phyloP scores from a whole-genome alignment of 2,329 filamentous ascomycete species.

The Aspergillus japonicus region DNA sequence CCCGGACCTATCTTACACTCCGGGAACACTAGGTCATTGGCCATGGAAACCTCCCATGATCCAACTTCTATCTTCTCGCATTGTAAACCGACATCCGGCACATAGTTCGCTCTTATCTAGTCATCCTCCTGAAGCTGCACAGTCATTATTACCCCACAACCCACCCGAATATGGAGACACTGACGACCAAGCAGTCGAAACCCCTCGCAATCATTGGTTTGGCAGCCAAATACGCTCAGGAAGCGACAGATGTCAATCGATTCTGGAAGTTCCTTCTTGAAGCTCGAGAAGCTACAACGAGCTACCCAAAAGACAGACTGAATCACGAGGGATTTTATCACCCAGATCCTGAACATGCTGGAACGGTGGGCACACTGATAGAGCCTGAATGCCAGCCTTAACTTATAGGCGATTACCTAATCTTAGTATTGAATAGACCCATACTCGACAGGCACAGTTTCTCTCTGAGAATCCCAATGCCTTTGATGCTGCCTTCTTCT shows the following conservation, averaged over 20 bases:
- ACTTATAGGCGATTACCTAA: too few species aligned
- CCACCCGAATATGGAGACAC: too few species aligned
- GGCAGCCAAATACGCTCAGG: slow-evolving; percentile 4
- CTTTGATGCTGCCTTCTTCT: slow-evolving; percentile 36
- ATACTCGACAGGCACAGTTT: slow-evolving; percentile 28
- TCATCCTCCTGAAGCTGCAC: too few species aligned
- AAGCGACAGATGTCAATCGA: neutral
- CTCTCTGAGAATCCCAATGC: slow-evolving; percentile 26
- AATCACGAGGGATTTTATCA: slow-evolving; percentile 7
- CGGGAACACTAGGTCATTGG: too few species aligned
- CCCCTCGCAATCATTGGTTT: slow-evolving; percentile 5
- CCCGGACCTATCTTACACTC: too few species aligned
- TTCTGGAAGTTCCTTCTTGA: slow-evolving; percentile 11
- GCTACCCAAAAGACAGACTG: slow-evolving; percentile 8
- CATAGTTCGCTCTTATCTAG: too few species aligned
- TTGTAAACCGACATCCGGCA: too few species aligned
- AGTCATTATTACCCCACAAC: too few species aligned
- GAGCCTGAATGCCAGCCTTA: too few species aligned
- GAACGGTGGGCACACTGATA: slow-evolving; percentile 7
- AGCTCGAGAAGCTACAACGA: slow-evolving; percentile 1
- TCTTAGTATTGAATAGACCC: neutral
- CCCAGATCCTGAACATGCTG: slow-evolving; percentile 11
- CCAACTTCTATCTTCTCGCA: too few species aligned
- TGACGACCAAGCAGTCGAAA: too few species aligned
- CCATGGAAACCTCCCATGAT: too few species aligned